Percentiles rank a stretch among this genome's conserved stretches.
Evolutionary conservation across 2,329 filamentous ascomycete species (phyloP).

Genomic region (Raffaelea arxii): DNA sequence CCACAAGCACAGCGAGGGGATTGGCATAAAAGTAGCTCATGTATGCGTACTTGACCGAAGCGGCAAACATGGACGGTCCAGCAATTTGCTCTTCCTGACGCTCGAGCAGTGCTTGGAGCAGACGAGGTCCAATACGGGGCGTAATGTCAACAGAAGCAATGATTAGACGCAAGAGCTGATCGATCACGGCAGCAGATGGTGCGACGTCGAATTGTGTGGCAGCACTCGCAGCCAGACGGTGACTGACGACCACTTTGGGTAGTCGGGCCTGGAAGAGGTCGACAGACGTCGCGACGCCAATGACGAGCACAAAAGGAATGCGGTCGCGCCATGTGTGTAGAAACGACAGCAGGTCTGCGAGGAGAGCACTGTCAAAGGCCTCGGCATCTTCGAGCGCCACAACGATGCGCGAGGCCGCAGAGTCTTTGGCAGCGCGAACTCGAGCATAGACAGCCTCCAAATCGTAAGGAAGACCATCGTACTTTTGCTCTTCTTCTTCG

Average conservation of each 20-base stretch:
- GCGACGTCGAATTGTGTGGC: constrained; percentile 71
- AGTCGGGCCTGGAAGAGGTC: constrained; percentile 70
- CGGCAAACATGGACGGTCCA: constrained; percentile 62
- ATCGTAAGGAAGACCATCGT: constrained; percentile 65
- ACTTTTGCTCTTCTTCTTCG: constrained; percentile 41
- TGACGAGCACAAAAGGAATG: constrained; percentile 67
- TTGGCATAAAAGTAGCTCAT: constrained; percentile 84
- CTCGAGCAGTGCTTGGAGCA: constrained; percentile 56
- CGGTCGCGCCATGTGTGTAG: constrained; percentile 63
- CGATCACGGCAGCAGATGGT: constrained; percentile 60
- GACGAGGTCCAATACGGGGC: constrained; percentile 52
- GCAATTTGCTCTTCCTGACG: constrained; percentile 70
- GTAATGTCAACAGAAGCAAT: constrained; percentile 47
- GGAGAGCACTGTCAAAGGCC: constrained; percentile 63
- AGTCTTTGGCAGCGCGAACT: constrained; percentile 35
- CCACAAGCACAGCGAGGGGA: constrained; percentile 55
- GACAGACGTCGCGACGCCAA: constrained; percentile 73
- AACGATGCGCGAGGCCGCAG: constrained; percentile 40
- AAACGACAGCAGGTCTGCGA: constrained; percentile 61
- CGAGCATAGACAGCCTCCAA: constrained; percentile 59
- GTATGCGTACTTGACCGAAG: constrained; percentile 68
- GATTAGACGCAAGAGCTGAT: constrained; percentile 58
- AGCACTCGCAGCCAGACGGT: constrained; percentile 57
- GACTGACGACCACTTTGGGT: constrained; percentile 57
- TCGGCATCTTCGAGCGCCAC: constrained; percentile 75